Conservation (phyloP, 208 protist genomes). For the Leishmania martiniquensis region DNA sequence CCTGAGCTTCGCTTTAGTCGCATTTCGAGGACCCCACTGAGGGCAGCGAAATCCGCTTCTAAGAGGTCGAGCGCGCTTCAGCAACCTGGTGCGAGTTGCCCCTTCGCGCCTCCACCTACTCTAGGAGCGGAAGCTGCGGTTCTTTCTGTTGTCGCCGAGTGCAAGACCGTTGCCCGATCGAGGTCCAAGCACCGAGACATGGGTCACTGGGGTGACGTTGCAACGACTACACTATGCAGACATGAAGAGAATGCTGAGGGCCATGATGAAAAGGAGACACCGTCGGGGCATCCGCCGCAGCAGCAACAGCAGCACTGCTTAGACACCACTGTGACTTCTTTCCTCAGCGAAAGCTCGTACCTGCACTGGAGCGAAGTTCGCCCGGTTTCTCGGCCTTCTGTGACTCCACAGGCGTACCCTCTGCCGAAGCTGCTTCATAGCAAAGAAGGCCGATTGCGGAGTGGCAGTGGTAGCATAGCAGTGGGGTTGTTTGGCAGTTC, state of each 20-base stretch:
- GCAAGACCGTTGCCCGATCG: not conserved
- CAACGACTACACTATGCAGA: not conserved
- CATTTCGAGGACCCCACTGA: slow-evolving; percentile 15
- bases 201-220: not conserved
- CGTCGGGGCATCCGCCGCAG: not conserved
- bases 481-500: slow-evolving; percentile 3
- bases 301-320: slow-evolving; percentile 5
- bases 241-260: not conserved
- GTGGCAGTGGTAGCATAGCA: slow-evolving; percentile 10
- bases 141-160: not conserved
- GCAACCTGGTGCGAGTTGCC: not conserved
- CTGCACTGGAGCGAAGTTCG: slow-evolving; percentile 36
- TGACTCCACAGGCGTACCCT: not conserved
- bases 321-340: slow-evolving; percentile 23
- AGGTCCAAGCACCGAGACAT: not conserved
- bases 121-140: not conserved
- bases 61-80: not conserved
- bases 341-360: slow-evolving; percentile 32
- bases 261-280: slow-evolving; percentile 5
- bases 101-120: not conserved
- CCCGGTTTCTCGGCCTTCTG: slow-evolving; percentile 3
- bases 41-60: not conserved
- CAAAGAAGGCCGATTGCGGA: not conserved
- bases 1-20: slow-evolving; percentile 26
- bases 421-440: not conserved